Evolutionary conservation across 768 basidiomycete genomes (phyloP), one percentile per base, ranked within the genome.

Genomic region (Mycena vulgaris): DNA sequence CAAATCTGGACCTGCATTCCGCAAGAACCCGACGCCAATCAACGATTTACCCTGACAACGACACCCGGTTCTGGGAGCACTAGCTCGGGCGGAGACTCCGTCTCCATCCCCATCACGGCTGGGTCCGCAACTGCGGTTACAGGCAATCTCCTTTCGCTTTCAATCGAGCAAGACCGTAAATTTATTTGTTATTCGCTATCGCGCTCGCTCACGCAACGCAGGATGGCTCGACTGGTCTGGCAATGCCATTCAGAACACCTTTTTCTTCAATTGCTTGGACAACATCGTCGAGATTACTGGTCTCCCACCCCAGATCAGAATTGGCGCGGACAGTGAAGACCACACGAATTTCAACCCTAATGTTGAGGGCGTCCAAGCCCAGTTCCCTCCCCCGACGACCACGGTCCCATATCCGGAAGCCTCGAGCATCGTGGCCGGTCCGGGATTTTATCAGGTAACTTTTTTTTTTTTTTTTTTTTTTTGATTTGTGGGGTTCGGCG

Each of bases 391-490:
- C 39, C 39, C 39, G 39, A 87, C 83, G 42, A 55, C 82, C 14
- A 83, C 82, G 9, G 83, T 85, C 2, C 92, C 92, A 23, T 93
- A 91, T 75, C 92, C 91, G 1, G 92, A 92, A 75, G 91, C 92
- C 8, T 84, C 81, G 0, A 85, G 84, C 23, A 85, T 92, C 67
- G 84, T 83, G 1, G 88, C 91, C 21, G 89, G 92, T 16, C 80
- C 89, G 76, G 82, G 78, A 21, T 93, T 84, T 75, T 93, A 92
- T 59, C 58, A 68, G 51, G 66, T 68, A 45, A 2, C 14, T 45
- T 49, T 21, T 53, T 40, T 45, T 30, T 37, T 30, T 19, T 40
- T 56, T 25, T 37, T 7, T 45, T n/a, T 45, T 21, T n/a, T 40
- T 40, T 9, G 39, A n/a, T 45, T 58, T 45, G 37, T 40, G 51